Base-by-base conservation (phyloP, 1,284 basidiomycete genomes). In the Takashimella tepidaria region DNA sequence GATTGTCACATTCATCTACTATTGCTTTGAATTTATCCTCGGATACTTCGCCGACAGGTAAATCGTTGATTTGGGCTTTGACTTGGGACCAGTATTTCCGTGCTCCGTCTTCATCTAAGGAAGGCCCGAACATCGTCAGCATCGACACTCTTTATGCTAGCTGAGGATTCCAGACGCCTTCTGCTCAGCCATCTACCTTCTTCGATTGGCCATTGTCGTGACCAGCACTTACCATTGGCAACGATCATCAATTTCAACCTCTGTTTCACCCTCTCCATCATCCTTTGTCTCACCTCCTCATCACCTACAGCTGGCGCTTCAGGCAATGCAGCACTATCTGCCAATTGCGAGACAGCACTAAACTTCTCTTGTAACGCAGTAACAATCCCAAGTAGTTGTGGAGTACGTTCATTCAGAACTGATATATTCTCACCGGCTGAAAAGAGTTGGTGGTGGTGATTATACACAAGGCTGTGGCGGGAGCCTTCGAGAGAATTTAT, bases 391-490 rank as follows among this genome's bases (percentile, higher is more conserved):
- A 75, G 57, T 5, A 76, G 66, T 56, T 76, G 68, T 3, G 74
- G 74, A 23, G 73, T 76, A 20, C 69, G 68, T 8, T 67, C 65
- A 53, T 75, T 75, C 22, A 76, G 61, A 24, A 61, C 51, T n/a
- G 67, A 63, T 41, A 76, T 76, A 1, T 72, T 73, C 51, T 75
- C 70, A 13, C 72, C 72, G 1, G 74, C 74, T 26, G 59, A 59
- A 59, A 76, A 76, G 5, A 76, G 66, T 69, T 76, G 72, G 56
- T 75, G 72, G 61, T 76, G 74, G 54, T 76, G 74, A 51, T 76
- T 74, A 58, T 76, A 76, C 16, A 76, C 74, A 5, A 76, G 58
- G 26, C 64, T 63, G 54, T 76, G 70, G 26, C 72, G 55, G 4
- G 72, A 71, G 2, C 67, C 66, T 50, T 74, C 66, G 40, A 76